Percentiles rank a stretch among this genome's conserved stretches.
Evolutionary conservation across 2,329 filamentous ascomycete species (phyloP).

Genomic region (Byssochlamys sp.): DNA sequence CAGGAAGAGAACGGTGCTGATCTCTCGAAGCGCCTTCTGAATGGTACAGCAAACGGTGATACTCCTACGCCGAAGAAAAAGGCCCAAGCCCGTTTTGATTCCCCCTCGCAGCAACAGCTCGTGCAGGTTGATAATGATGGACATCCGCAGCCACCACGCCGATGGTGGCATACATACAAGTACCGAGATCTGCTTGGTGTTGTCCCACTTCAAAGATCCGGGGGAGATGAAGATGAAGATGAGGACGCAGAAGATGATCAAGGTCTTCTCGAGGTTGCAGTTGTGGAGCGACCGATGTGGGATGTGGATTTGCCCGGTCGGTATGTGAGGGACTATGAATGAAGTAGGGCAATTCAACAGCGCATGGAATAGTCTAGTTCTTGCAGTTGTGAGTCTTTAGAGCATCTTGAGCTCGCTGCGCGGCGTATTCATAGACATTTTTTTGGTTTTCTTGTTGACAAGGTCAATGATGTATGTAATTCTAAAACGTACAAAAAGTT

Average conservation of each 20-base stretch:
- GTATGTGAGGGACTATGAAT: conserved; percentile 52
- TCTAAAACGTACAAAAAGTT: not conserved
- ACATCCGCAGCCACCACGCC: conserved; percentile 19
- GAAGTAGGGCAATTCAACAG: conserved; percentile 8
- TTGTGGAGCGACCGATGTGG: conserved; percentile 79
- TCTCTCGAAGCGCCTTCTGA: conserved; percentile 11
- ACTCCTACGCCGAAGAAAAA: conserved; percentile 8
- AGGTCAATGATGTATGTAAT: not conserved
- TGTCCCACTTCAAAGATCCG: conserved; percentile 40
- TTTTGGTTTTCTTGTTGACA: not conserved
- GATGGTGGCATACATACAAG: conserved; percentile 74
- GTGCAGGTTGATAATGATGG: conserved; percentile 16
- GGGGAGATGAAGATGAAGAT: conserved; percentile 23
- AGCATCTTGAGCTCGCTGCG: not conserved
- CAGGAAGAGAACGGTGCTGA: conserved; percentile 12
- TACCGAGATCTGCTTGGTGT: conserved; percentile 86
- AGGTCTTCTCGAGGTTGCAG: conserved; percentile 58
- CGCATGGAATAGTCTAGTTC: not conserved
- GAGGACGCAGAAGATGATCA: conserved; percentile 18
- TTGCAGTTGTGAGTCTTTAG: not conserved
- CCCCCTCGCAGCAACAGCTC: conserved; percentile 14
- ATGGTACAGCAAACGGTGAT: conserved; percentile 9
- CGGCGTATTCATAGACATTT: not conserved
- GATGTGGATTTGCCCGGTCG: conserved; percentile 67
- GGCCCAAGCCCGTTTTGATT: not conserved